phyloP scores from a whole-genome alignment of 2,329 filamentous ascomycete genomes.

The Fusarium sp. region DNA sequence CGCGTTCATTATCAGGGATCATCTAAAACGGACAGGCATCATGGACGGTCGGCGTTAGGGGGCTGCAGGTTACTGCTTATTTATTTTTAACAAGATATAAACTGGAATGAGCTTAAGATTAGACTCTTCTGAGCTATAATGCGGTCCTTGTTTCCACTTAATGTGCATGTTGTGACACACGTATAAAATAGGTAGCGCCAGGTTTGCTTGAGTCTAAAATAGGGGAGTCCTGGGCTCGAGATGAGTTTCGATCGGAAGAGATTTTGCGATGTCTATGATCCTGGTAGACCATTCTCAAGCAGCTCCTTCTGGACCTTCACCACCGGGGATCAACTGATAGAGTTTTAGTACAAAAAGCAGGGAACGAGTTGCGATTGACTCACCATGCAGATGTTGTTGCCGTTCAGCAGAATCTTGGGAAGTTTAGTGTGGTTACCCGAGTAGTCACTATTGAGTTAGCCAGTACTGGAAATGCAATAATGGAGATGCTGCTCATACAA shows the following conservation, averaged over 20 bases:
- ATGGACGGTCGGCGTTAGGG: conserved; percentile 43
- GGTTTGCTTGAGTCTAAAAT: neutral
- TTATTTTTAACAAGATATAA: conserved; percentile 28
- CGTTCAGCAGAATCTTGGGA: conserved; percentile 93
- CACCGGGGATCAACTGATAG: conserved; percentile 78
- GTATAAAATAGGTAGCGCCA: neutral
- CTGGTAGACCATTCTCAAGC: conserved; percentile 22
- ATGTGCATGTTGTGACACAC: conserved; percentile 12
- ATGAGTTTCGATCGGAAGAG: neutral
- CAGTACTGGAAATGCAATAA: neutral
- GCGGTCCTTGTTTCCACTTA: conserved; percentile 3
- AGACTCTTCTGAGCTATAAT: conserved; percentile 21
- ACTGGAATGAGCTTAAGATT: conserved; percentile 29
- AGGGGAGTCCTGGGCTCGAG: neutral
- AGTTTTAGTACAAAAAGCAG: conserved; percentile 8
- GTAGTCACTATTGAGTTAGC: conserved; percentile 77
- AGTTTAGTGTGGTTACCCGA: conserved; percentile 87
- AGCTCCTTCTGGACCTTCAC: conserved; percentile 70
- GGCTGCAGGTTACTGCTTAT: conserved; percentile 37
- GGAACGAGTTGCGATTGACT: conserved; percentile 32
- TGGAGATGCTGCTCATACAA: conserved; percentile 68
- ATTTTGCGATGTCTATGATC: conserved; percentile 10
- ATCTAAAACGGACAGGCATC: conserved; percentile 27
- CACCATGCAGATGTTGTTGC: conserved; percentile 99
- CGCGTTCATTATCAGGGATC: conserved; percentile 1